Evolutionary conservation across 345 rosid species (phyloP), one percentile per base, ranked within the genome.

Genomic region (Toxicodendron radicans): DNA sequence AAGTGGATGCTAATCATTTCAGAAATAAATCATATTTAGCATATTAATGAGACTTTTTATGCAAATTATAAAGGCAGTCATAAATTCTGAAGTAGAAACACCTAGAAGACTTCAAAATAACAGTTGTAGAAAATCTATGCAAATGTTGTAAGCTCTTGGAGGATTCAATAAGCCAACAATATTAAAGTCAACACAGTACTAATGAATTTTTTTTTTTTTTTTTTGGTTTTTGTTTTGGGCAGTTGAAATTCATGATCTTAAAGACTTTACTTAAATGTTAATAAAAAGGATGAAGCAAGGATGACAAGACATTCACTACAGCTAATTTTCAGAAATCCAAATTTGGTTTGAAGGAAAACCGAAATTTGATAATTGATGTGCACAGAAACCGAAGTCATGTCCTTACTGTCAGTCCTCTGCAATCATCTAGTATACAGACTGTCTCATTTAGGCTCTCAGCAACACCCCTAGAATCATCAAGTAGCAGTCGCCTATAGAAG

Each of bases 391-490:
- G 54, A 51, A 60, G 52, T 64, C 43, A 48, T 62, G 73, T 51
- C 43, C 93, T 85, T 87, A 95, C 98, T 70, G 85, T 88, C 66
- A 95, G 78, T 71, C 99, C 98, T 66, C 72, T 82, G 85, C 98
- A 95, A 51, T 90, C 78, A 68, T 87, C 78, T 49, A 53, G 76
- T 62, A 86, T 87, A 65, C 99, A 95, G 70, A 86, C 93, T 16
- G 94, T 92, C 83, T 95, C 99, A 73, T 95, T 95, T 70, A 95
- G 84, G 80, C 85, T 79, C 81, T 95, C 98, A 0, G 75, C 97
- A 60, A 95, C 99, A 71, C 99, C 99, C 83, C 95, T 83, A 20
- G 90, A 85, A 87, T 95, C 99, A 71, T 95, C 98, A 21, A 83
- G 95, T 76, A 95, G 85, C 81, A 92, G 81, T 82, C 99, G 91